Percentiles rank a stretch among this genome's conserved stretches.
These are phyloP conservation scores for Xenosphaeropsis pyriputrescens DNA, from an alignment of 2,329 filamentous ascomycete species.

Conservation along the genomic window DNA sequence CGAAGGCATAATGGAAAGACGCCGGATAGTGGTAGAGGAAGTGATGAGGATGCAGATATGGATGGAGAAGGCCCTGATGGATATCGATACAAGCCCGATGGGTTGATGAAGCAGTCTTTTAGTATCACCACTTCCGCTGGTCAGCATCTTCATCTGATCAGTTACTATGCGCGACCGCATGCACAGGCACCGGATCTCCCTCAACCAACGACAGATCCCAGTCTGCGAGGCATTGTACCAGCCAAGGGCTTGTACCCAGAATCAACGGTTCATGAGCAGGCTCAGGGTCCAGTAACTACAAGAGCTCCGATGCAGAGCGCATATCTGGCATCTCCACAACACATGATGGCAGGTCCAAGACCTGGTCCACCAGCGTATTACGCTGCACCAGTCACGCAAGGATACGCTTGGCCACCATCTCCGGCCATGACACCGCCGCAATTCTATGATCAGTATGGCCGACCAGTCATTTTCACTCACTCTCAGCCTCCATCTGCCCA, in stretches of 20 bases:
- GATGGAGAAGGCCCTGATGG: constrained; percentile 67
- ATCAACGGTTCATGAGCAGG: constrained; percentile 77
- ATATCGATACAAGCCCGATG: constrained; percentile 90
- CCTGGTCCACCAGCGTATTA: constrained; percentile 26
- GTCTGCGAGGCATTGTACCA: constrained; percentile 68
- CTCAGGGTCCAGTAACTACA: constrained; percentile 67
- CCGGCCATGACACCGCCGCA: constrained; percentile 39
- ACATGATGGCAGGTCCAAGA: constrained; percentile 21
- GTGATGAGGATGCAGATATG: constrained; percentile 66
- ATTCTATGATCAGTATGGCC: constrained; percentile 27
- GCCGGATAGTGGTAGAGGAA: constrained; percentile 66
- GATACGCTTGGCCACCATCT: constrained; percentile 39
- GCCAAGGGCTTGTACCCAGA: constrained; percentile 95
- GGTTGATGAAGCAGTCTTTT: constrained; percentile 98
- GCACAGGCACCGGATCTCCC: constrained; percentile 57
- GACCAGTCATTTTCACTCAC: constrained; percentile 18
- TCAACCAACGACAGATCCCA: constrained; percentile 69
- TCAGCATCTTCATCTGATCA: constrained; percentile 93
- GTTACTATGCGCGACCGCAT: constrained; percentile 80
- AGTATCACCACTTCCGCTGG: constrained; percentile 87
- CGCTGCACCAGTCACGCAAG: constrained; percentile 20
- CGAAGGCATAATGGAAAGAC: constrained; percentile 54
- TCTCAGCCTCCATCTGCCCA: constrained; percentile 14
- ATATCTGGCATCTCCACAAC: constrained; percentile 24
- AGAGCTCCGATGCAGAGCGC: constrained; percentile 50